Base-by-base conservation (phyloP, 192 early-diverging fungal species). In the Pilobolus umbonatus region DNA sequence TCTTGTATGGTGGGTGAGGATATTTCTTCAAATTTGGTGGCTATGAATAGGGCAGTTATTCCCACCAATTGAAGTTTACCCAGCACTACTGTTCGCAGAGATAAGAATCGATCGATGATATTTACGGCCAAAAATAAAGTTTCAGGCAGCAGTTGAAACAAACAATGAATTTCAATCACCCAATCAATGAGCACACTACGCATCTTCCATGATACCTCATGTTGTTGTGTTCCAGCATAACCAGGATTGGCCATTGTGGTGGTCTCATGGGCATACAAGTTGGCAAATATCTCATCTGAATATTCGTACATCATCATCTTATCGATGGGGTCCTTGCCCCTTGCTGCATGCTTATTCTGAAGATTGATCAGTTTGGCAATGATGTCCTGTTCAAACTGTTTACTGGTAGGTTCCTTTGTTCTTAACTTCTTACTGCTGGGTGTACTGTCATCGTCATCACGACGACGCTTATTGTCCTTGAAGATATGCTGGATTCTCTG, bases 11-110 rank as follows among this genome's bases (percentile, higher is more conserved):
- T 83, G 21, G 96, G 96, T 2, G 87, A 79, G 19, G 82, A 72
- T 40, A 90, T 83, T 73, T 99, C 97, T 76, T 98, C 95, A 70
- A 95, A 98, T 71, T 99, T 99, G 54, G 88, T 74, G 0, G 97
- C 93, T 49, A 97, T 76, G 57, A 97, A 92, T 61, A 99, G 65
- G 1, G 90, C 78, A 0, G 95, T 90, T 32, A 94, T 75, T 3
- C 97, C 97, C 25, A 97, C 94, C 22, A 99, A 75, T 71, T 99
- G 97, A 9, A 99, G 81, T 65, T 95, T 97, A 11, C 75, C 62
- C n/a, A 92, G 56, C 0, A 90, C 84, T 17, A 95, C 90, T n/a
- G 84, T 77, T 28, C 95, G 88, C 45, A 74, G 64, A 21, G 92
- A 91, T 19, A 99, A 79, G 69, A 98, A 96, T 5, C 97, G 89